phyloP scores from a whole-genome alignment of 2,329 filamentous ascomycete species.

The Orbilia quercus region DNA sequence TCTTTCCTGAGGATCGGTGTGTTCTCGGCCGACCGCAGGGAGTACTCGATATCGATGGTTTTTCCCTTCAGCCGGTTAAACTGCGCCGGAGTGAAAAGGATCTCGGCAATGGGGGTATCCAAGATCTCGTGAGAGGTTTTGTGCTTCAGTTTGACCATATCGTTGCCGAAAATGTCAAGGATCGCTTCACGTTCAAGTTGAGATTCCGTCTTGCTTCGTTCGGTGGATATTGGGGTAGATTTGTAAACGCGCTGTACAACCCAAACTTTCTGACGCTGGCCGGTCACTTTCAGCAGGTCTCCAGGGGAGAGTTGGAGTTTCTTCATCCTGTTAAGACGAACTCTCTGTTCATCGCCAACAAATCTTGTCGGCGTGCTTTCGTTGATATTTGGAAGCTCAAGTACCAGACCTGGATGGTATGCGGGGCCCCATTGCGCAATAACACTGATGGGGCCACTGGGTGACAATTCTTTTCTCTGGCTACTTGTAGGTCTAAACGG shows the following conservation, averaged over 20 bases:
- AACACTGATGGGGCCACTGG: conserved; percentile 1
- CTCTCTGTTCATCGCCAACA: conserved; percentile 15
- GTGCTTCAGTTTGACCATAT: conserved; percentile 38
- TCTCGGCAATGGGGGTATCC: conserved; percentile 19
- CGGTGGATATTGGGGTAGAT: neutral
- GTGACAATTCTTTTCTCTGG: conserved; percentile 6
- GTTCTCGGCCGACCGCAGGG: conserved; percentile 12
- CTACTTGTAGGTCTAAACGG: conserved; percentile 26
- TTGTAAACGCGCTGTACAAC: conserved; percentile 30
- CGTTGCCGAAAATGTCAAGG: conserved; percentile 26
- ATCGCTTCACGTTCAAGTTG: conserved; percentile 29
- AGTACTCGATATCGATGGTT: conserved; percentile 24
- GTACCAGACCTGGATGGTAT: conserved; percentile 24
- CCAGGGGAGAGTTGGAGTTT: conserved; percentile 21
- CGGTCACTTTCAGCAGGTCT: conserved; percentile 11
- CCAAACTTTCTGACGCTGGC: conserved; percentile 29
- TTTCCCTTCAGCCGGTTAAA: conserved; percentile 18
- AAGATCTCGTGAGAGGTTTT: conserved; percentile 14
- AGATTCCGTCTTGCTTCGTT: conserved; percentile 13
- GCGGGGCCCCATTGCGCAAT: conserved; percentile 20
- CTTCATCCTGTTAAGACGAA: conserved; percentile 34
- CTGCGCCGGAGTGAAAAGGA: conserved; percentile 16
- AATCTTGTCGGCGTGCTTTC: conserved; percentile 20
- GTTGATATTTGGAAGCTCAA: conserved; percentile 20
- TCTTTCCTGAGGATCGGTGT: conserved; percentile 28